Conservation (phyloP, 2,329 filamentous ascomycete species). For the Botrytis aclada region DNA sequence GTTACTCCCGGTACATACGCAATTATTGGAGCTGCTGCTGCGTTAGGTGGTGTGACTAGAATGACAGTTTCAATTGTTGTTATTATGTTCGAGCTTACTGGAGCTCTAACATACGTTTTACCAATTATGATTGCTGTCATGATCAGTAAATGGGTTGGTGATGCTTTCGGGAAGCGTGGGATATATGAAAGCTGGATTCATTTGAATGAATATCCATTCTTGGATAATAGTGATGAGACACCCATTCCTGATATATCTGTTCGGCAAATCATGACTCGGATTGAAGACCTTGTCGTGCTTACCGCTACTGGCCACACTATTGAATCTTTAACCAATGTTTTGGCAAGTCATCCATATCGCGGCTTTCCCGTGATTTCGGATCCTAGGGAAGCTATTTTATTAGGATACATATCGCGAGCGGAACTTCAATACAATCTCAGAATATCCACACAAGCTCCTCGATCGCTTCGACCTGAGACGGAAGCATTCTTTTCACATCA, state of each 20-base stretch:
- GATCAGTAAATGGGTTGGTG: constrained; percentile 97
- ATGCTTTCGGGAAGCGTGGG: constrained; percentile 85
- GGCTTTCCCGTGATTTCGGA: constrained; percentile 90
- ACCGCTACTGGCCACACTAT: constrained; percentile 87
- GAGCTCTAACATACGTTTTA: constrained; percentile 90
- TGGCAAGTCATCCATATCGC: constrained; percentile 73
- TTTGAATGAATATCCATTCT: constrained; percentile 90
- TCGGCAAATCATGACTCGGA: constrained; percentile 85
- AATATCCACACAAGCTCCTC: constrained; percentile 53
- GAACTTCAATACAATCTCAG: constrained; percentile 82
- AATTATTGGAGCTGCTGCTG: constrained; percentile 90
- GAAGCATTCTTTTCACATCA: constrained; percentile 84
- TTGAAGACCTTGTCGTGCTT: constrained; percentile 86
- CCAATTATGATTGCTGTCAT: constrained; percentile 99
- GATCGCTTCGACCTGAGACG: constrained; percentile 64
- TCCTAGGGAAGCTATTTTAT: constrained; percentile 69
- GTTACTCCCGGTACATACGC: constrained; percentile 95
- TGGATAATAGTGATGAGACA: constrained; percentile 83
- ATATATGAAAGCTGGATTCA: constrained; percentile 99
- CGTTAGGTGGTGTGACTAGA: constrained; percentile 87
- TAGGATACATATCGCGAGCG: constrained; percentile 91
- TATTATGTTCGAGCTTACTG: constrained; percentile 98
- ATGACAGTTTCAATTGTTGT: constrained; percentile 99
- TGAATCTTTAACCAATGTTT: constrained; percentile 65
- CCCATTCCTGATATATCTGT: constrained; percentile 79